phyloP scores from a whole-genome alignment of 163 green algal genomes.

The Chlorella variabilis region DNA sequence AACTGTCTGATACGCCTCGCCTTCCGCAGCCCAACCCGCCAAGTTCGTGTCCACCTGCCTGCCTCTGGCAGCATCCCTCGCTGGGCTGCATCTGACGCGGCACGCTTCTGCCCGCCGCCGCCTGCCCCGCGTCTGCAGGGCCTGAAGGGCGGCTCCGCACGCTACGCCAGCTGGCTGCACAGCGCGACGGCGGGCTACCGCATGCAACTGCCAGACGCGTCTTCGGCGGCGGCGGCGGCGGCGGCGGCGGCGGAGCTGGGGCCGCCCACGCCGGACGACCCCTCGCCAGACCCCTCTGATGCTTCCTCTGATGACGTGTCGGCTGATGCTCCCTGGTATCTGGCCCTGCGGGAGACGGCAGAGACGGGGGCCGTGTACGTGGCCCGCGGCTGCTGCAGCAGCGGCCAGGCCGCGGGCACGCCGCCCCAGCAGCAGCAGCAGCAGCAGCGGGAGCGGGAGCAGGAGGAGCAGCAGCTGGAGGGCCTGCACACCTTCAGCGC shows the following conservation, averaged over 20 bases:
- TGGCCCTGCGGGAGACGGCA: conserved; percentile 16
- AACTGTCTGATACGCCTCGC: too few relatives aligned
- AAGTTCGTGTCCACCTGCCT: not conserved
- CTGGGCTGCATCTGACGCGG: not conserved
- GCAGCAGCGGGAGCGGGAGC: not conserved
- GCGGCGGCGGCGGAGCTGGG: not conserved
- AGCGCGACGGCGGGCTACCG: conserved; percentile 71
- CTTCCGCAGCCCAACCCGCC: too few relatives aligned
- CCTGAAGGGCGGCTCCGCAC: conserved; percentile 53
- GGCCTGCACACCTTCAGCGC: conserved; percentile 14
- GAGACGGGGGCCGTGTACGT: not conserved
- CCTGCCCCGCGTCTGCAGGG: not conserved
- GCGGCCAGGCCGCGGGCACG: not conserved
- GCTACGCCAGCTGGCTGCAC: conserved; percentile 73
- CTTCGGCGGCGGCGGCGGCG: not conserved
- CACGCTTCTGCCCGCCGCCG: too few relatives aligned
- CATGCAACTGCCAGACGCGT: conserved; percentile 41
- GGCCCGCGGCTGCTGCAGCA: not conserved
- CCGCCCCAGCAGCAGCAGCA: conserved; percentile 12
- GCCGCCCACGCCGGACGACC: conserved; percentile 20
- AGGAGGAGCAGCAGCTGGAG: not conserved
- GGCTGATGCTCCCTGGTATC: not conserved
- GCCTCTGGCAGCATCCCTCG: not conserved
- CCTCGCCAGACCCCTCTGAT: conserved; percentile 25
- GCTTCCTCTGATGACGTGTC: conserved; percentile 40